A percentile compares a stretch with the other conserved stretches of the same genome.
Conservation (phyloP, 1,139 yeast genomes). For the Yamadazyma conglobata region DNA sequence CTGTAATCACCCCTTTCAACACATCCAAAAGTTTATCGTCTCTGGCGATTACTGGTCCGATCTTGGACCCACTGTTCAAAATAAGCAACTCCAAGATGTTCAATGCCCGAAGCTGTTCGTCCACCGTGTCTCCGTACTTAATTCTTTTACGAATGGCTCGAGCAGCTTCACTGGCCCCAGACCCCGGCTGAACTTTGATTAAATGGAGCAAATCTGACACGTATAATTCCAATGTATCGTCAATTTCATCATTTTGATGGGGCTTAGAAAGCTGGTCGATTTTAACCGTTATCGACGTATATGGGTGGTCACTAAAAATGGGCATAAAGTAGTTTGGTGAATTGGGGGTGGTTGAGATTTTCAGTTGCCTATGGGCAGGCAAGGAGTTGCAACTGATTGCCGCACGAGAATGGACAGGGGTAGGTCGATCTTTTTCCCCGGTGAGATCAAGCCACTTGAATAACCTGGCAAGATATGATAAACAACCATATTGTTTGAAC, state of each 20-base stretch:
- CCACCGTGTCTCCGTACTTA: conserved; percentile 67
- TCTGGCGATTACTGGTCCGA: conserved; percentile 53
- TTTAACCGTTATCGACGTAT: conserved; percentile 43
- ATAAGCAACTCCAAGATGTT: conserved; percentile 70
- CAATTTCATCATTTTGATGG: conserved; percentile 30
- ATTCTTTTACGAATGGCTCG: conserved; percentile 83
- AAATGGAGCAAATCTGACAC: conserved; percentile 37
- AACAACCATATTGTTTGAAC: no score
- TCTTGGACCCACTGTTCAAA: conserved; percentile 62
- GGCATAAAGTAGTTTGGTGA: no score
- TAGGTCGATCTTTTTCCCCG: no score
- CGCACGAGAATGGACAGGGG: no score
- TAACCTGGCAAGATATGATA: not conserved
- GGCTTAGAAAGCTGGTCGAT: conserved; percentile 41
- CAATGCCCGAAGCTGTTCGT: conserved; percentile 64
- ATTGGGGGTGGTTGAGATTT: no score
- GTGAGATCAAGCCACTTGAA: no score
- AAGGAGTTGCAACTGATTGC: no score
- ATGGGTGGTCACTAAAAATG: conserved; percentile 38
- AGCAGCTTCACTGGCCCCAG: conserved; percentile 77
- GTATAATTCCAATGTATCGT: conserved; percentile 34
- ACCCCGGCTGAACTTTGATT: conserved; percentile 34
- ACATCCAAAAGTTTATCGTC: conserved; percentile 73
- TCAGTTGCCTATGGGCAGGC: no score
- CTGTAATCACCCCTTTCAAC: conserved; percentile 46